Evolutionary conservation across 1,139 yeast genomes (phyloP).

Genomic region (Spencermartinsiella ligniputridi): DNA sequence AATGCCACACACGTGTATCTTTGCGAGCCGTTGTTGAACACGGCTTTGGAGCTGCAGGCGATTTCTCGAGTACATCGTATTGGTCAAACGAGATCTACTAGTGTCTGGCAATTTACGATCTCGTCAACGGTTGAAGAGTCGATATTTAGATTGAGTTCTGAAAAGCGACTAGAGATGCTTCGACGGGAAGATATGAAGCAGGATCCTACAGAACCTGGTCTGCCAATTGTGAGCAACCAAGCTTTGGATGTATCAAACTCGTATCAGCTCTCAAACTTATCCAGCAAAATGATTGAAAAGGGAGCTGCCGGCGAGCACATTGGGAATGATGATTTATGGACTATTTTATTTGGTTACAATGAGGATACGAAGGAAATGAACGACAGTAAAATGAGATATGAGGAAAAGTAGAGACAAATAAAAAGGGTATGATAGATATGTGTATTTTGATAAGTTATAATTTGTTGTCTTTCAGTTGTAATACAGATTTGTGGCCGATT

Average conservation of each 20-base stretch:
- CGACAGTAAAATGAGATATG: too few species aligned
- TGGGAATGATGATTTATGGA: slow-evolving; percentile 20
- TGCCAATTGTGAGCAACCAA: slow-evolving; percentile 13
- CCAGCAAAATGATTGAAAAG: slow-evolving; percentile 38
- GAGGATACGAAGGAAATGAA: slow-evolving; percentile 3
- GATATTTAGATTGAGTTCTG: slow-evolving; percentile 45
- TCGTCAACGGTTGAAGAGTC: slow-evolving; percentile 87
- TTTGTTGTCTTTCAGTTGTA: background rate
- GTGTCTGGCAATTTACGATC: slow-evolving; percentile 88
- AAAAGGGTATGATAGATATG: background rate
- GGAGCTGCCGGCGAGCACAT: slow-evolving; percentile 30
- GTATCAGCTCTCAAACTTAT: slow-evolving; percentile 38
- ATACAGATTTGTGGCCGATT: background rate
- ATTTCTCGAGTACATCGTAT: slow-evolving; percentile 87
- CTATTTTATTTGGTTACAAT: slow-evolving; percentile 17
- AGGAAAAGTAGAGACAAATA: background rate
- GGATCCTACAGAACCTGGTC: background rate
- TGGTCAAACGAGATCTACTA: slow-evolving; percentile 76
- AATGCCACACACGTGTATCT: slow-evolving; percentile 88
- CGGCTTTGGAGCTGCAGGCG: slow-evolving; percentile 85
- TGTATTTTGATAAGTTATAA: background rate
- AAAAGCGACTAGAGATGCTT: slow-evolving; percentile 25
- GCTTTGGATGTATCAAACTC: slow-evolving; percentile 29
- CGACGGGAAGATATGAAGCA: slow-evolving; percentile 3
- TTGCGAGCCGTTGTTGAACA: slow-evolving; percentile 89